A percentile compares a stretch with the other conserved stretches of the same genome.
phyloP scores from a whole-genome alignment of 1,284 basidiomycete species.

The Trichosporon coremiiforme region DNA sequence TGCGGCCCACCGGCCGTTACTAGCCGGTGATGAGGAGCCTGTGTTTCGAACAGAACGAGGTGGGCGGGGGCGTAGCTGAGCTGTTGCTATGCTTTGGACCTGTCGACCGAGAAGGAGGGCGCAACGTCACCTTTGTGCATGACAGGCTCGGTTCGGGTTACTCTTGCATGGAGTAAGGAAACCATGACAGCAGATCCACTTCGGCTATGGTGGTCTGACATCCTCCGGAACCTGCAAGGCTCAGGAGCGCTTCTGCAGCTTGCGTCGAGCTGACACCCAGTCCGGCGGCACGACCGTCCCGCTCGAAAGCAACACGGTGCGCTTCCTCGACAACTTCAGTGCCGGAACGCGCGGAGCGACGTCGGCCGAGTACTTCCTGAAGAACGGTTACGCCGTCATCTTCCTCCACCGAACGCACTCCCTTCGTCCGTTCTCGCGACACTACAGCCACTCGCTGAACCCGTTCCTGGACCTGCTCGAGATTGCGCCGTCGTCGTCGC shows the following conservation, averaged over 20 bases:
- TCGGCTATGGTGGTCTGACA: too few species aligned
- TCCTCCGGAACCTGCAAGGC: too few species aligned
- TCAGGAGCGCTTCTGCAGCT: too few species aligned
- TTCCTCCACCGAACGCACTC: slow-evolving; percentile 98
- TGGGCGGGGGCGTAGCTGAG: background rate
- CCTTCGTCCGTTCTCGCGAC: slow-evolving; percentile 91
- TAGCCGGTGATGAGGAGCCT: background rate
- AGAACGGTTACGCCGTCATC: slow-evolving; percentile 90
- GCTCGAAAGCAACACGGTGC: slow-evolving; percentile 95
- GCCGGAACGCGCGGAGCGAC: slow-evolving; percentile 96
- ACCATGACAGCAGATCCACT: too few species aligned
- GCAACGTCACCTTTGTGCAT: too few species aligned
- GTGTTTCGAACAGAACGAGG: background rate
- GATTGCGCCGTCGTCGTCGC: slow-evolving; percentile 51
- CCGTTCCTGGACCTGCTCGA: slow-evolving; percentile 96
- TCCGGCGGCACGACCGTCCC: slow-evolving; percentile 95
- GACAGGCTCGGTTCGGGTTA: too few species aligned
- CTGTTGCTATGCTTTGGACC: background rate
- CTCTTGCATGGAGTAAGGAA: too few species aligned
- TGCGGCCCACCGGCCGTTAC: background rate
- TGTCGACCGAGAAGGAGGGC: background rate
- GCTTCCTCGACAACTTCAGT: slow-evolving; percentile 98
- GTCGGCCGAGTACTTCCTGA: slow-evolving; percentile 95
- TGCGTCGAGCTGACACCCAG: slow-evolving; percentile 62
- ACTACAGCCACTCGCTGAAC: slow-evolving; percentile 96